Conservation (phyloP, 2,329 filamentous ascomycete species). For the Arthrobotrys musiformis region DNA sequence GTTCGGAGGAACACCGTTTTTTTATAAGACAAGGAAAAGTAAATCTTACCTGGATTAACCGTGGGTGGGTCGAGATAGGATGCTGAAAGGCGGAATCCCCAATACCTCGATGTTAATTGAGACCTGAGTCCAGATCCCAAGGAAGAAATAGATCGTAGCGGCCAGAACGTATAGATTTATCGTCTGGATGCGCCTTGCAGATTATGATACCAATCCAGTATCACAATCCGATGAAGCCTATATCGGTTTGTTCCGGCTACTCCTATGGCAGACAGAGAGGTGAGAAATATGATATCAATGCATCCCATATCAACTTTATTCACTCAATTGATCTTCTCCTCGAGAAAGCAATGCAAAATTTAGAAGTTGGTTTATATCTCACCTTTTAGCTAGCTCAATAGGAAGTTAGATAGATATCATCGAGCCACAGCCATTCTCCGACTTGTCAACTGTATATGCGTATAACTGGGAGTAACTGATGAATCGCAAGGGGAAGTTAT, state of each 20-base stretch:
- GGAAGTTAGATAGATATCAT: neutral
- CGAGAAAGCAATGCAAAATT: neutral
- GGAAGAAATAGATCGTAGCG: neutral
- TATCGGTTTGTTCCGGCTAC: neutral
- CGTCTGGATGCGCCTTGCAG: neutral
- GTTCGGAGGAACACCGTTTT: conserved; percentile 4
- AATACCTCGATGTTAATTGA: neutral
- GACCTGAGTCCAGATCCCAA: neutral
- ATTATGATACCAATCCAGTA: neutral
- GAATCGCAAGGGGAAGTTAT: too few relatives aligned
- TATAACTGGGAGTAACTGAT: too few relatives aligned
- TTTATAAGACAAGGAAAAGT: conserved; percentile 4
- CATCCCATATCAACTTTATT: neutral
- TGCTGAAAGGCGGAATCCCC: conserved; percentile 12
- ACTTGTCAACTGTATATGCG: neutral
- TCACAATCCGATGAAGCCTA: neutral
- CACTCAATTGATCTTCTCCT: neutral
- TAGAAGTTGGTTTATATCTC: neutral
- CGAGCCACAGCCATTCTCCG: neutral
- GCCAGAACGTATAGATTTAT: neutral
- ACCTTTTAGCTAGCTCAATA: neutral
- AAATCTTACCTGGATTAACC: conserved; percentile 9
- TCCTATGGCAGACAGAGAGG: conserved; percentile 10
- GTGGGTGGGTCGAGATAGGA: too few relatives aligned
- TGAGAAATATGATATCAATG: conserved; percentile 1